These are phyloP conservation scores for Sclerotiophoma versabilis DNA, from an alignment of 2,329 filamentous ascomycete genomes.

Conservation along the genomic window DNA sequence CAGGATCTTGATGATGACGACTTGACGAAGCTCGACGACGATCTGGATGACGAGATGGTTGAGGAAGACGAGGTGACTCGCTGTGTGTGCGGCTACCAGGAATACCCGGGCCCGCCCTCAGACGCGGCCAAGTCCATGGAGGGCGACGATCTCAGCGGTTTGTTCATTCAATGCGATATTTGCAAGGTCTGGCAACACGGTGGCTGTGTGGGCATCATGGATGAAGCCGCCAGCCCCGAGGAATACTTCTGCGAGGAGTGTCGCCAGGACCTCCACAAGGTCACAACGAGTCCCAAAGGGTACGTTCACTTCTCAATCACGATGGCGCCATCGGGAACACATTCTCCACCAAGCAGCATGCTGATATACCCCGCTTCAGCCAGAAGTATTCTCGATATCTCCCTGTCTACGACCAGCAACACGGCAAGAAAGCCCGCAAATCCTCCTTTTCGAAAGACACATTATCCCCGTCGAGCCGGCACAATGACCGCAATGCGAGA, in stretches of 20 bases:
- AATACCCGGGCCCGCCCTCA: constrained; percentile 82
- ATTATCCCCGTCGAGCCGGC: constrained; percentile 61
- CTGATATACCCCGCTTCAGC: constrained; percentile 49
- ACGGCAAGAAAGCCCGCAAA: constrained; percentile 62
- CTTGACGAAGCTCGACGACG: constrained; percentile 58
- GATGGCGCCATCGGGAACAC: not conserved
- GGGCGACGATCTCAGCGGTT: constrained; percentile 82
- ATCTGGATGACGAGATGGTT: constrained; percentile 67
- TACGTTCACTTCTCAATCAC: constrained; percentile 58
- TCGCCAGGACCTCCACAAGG: constrained; percentile 87
- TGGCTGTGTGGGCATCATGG: constrained; percentile 95
- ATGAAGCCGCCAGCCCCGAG: constrained; percentile 89
- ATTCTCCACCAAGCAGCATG: not conserved
- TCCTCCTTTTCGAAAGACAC: constrained; percentile 71
- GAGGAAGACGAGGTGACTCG: constrained; percentile 87
- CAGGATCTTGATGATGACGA: constrained; percentile 68
- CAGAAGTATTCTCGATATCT: constrained; percentile 70
- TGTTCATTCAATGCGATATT: constrained; percentile 97
- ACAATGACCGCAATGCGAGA: constrained; percentile 54
- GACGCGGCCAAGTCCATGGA: constrained; percentile 63
- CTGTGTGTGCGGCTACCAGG: constrained; percentile 92
- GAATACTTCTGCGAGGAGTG: constrained; percentile 99
- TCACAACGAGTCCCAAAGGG: constrained; percentile 83
- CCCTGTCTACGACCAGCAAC: constrained; percentile 62
- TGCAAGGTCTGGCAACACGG: constrained; percentile 99